phyloP scores from a whole-genome alignment of 768 basidiomycete genomes.

The Kwoniella bestiolae region DNA sequence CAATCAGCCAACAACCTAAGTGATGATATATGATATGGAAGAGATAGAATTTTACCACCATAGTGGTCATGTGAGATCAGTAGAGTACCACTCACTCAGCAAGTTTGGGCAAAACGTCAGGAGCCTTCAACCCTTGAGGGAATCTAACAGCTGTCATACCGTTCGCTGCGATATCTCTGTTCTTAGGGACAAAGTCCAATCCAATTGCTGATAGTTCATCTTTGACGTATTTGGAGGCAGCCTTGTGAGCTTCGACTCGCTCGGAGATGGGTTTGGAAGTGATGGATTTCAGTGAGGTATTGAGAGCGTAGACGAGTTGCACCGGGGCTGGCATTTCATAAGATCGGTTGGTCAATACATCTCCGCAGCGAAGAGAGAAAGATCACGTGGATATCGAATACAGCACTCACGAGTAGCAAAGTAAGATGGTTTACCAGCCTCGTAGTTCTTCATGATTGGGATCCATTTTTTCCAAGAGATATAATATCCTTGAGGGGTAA shows the following conservation, averaged over 20 bases:
- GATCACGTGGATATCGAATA: neutral
- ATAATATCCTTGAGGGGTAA: slow-evolving; percentile 77
- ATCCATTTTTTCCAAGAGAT: slow-evolving; percentile 86
- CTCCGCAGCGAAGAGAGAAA: too few relatives aligned
- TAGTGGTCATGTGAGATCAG: too few relatives aligned
- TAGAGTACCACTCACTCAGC: slow-evolving; percentile 49
- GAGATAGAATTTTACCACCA: too few relatives aligned
- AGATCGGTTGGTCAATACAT: neutral
- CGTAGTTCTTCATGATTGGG: slow-evolving; percentile 92
- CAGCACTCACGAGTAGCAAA: slow-evolving; percentile 72
- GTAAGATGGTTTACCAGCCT: slow-evolving; percentile 77
- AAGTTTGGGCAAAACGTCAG: slow-evolving; percentile 77
- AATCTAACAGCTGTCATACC: slow-evolving; percentile 89
- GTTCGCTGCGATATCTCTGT: slow-evolving; percentile 73
- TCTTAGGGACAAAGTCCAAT: slow-evolving; percentile 69
- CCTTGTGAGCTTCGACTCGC: slow-evolving; percentile 75
- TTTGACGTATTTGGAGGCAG: slow-evolving; percentile 72
- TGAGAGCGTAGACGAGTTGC: slow-evolving; percentile 90
- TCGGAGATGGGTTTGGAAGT: slow-evolving; percentile 72
- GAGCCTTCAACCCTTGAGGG: slow-evolving; percentile 76
- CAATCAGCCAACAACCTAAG: too few relatives aligned
- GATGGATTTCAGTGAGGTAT: slow-evolving; percentile 77
- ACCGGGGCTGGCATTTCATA: slow-evolving; percentile 65
- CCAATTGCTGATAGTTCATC: slow-evolving; percentile 69
- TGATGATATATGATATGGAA: too few relatives aligned